Base-by-base conservation (phyloP, 2,329 filamentous ascomycete species). In the Calycina herbarum region DNA sequence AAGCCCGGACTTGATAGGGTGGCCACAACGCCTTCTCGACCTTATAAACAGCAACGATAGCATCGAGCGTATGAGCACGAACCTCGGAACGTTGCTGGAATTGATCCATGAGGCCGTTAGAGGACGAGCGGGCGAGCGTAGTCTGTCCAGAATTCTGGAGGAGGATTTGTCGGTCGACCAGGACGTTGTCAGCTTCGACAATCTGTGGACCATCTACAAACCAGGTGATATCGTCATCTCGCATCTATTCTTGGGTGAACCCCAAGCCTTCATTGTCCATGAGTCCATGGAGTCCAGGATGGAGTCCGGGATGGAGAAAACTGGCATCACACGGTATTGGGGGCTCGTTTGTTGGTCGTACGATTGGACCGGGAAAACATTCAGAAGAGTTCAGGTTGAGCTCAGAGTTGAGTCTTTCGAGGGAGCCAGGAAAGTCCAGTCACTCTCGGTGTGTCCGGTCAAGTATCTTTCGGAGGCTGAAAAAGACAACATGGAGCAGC, bases 151-250 rank as follows among this genome's bases (percentile, higher is more conserved):
- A 10, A 17, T 10, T 2, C 8, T 17, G 17, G 8, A 8, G 8
- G 40, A 42, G 40, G 17, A 10, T 17, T 10, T 10, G 40, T 42
- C 40, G 17, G 8, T 10, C 40, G 8, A 10, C 17, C 40, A 8
- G 40, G 17, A 10, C 8, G 40, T 42, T 42, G 40, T 42, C 17
- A 42, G 8, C 8, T 42, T 42, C 17, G 40, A 42, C 8, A 10
- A 42, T 42, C 17, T 42, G 17, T 42, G 40, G 40, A 17, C 40
- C 8, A 42, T 42, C 8, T 42, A 10, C 17, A 8, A 8, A n/a
- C 58, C 58, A 20, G 58, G 58, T 5, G 58, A 38, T 11, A 17
- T 61, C 10, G 58, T 61, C 11, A 31, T 31, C 29, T 61, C 58
- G 6, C 17, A 5, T 10, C 6, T 42, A 6, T 61, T 40, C 33